Evolutionary conservation across 768 basidiomycete genomes (phyloP), one percentile per base, ranked within the genome.

Genomic region (Boletales sp.): DNA sequence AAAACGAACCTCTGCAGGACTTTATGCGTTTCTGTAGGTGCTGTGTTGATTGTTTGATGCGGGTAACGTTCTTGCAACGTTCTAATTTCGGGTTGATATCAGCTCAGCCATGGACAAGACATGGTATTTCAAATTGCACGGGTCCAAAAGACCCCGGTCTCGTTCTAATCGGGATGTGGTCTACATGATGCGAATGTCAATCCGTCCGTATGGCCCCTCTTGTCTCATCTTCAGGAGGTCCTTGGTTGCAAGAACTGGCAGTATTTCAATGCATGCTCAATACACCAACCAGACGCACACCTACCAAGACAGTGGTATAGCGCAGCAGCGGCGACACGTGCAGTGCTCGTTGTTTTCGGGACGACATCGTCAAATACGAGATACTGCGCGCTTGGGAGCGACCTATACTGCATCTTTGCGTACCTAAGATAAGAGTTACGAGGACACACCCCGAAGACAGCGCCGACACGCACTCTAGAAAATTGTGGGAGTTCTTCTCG

Each of bases 301-400:
- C 34, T 51, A 90, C 90, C 89, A 38, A 93, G 75, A 63, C 89
- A 90, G 57, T 93, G 88, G 65, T 93, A 90, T 64, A 93, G 84
- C 5, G 83, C 90, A 14, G 86, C 81, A 9, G 90, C 83, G 10
- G 87, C 90, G 34, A 92, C 86, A 61, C 84, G 87, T 10, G 80
- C 75, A 5, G 85, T 87, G 57, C 84, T 89, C 1, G 84, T 80
- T 39, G 68, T 62, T 54, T 70, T 77, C 10, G 87, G 88, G 10
- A 82, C 85, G 32, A 92, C 74, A 31, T 73, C 75, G 50, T 86
- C 80, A 60, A 91, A 89, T 10, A 69, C 73, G 32, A 91, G 70
- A 48, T 70, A 66, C 14, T 72, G 68, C 8, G 72, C 65, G 41
- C 67, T 69, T 21, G 84, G 76, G 46, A 84, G 74, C 1, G 82